These are phyloP conservation scores for Kewa caespitosa DNA, from an alignment of 179 eudicot species.

Conservation along the genomic window DNA sequence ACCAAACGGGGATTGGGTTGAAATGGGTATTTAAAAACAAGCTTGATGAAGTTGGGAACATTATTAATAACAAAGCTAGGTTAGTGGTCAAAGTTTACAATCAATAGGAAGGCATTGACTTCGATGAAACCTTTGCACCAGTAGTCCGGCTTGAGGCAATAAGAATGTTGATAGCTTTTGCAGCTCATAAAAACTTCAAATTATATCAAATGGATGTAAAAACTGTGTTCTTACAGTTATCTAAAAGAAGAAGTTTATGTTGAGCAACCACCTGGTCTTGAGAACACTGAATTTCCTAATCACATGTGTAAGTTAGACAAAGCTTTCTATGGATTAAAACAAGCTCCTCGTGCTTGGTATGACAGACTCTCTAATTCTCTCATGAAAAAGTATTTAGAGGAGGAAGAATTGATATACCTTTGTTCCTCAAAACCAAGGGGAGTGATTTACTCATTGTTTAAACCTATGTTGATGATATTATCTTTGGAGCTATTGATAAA, in stretches of 20 bases:
- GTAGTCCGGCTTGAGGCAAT: background rate
- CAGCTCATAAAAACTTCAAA: background rate
- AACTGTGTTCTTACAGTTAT: background rate
- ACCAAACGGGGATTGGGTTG: background rate
- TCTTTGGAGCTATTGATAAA: slow-evolving; percentile 9
- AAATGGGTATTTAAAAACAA: background rate
- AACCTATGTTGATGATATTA: slow-evolving; percentile 19
- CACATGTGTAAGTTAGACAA: slow-evolving; percentile 11
- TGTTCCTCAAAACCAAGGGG: background rate
- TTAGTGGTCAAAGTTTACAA: slow-evolving; percentile 14
- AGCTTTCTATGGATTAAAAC: slow-evolving; percentile 14
- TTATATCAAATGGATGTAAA: slow-evolving; percentile 12
- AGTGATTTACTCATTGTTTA: background rate
- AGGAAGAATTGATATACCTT: slow-evolving; percentile 13
- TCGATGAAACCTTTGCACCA: background rate
- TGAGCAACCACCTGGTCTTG: slow-evolving; percentile 11
- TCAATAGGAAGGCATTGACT: slow-evolving; percentile 16
- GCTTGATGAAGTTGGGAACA: slow-evolving; percentile 1
- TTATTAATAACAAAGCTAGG: slow-evolving; percentile 11
- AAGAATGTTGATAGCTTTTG: background rate
- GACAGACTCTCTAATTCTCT: background rate
- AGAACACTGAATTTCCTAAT: background rate
- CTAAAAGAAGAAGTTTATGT: slow-evolving; percentile 2
- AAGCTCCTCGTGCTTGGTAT: slow-evolving; percentile 26
- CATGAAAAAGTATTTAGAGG: background rate